Base-by-base conservation (phyloP, 2,329 filamentous ascomycete genomes). In the Fusarium graminum region DNA sequence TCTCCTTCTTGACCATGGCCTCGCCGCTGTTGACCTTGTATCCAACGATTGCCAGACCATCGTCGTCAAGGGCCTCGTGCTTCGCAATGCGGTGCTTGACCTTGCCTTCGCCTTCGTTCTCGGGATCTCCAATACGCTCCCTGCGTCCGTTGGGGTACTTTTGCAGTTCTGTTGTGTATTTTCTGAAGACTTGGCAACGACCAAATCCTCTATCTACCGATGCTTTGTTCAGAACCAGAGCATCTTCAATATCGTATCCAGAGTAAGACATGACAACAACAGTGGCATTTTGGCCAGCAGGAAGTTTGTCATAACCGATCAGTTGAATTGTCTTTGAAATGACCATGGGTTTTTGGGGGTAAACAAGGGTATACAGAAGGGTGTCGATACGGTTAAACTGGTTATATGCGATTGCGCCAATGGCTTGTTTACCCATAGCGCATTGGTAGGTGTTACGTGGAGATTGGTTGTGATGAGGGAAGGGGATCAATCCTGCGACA, bases 341-440 rank as follows among this genome's bases (percentile, higher is more conserved):
- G 64, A 98, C 94, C 90, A 99, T 95, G 2, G 95, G 95, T 72
- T 97, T 90, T 76, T 99, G 96, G 8, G 95, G 95, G 74, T 99
- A 99, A 5, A 99, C 95, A 82, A 99, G 92, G 2, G 97, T 92
- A 76, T 97, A 98, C 8, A 99, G 87, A 16, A 99, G 84, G 0
- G 94, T 98, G 74, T 99, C 95, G 77, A 99, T 97, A 56, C 95
- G 90, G 73, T 94, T 92, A 80, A 97, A 97, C 78, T 99, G 95
- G 76, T 99, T 99, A 76, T 97, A 97, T 16, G 94, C 95, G 75
- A 99, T 98, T 32, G 94, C 94, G 32, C 95, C 95, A 76, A 99
- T 98, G 38, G 95, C 95, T 91, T 99, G 95, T 81, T 99, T 99
- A 86, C 95, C 95, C 95, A 99, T 99, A 80, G 95, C 95, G 81